Base-by-base conservation (phyloP, 2,329 filamentous ascomycete species). In the Harringtonia lauricola region DNA sequence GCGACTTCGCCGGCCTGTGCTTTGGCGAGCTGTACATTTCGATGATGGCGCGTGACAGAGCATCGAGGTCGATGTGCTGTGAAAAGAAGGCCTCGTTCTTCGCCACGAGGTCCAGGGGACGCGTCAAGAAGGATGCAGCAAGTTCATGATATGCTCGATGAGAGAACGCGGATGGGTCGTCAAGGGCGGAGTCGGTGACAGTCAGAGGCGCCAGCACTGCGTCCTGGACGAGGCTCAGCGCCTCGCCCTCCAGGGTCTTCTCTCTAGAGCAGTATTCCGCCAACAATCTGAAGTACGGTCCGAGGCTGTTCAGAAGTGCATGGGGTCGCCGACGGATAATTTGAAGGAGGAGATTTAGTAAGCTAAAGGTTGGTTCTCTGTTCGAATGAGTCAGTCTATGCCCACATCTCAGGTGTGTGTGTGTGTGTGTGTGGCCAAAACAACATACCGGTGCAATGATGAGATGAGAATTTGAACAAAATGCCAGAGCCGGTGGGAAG, bases 11-110 rank as follows among this genome's bases (percentile, higher is more conserved):
- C 2, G 52, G 47, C 1, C 46, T 39, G 12, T 55, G 46, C 7
- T 56, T 46, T 2, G 54, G 47, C 2, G 54, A 52, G 2, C 55
- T 50, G 38, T 67, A 64, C 2, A 56, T 54, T 13, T 58, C 50
- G 15, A 64, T 52, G 10, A 77, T 66, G 19, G 63, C 61, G 13
- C 56, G 53, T 1, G 68, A 67, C 2, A 79, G 57, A 2, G 52
- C 51, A 24, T 62, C 55, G 4, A 65, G 51, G 26, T 69, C 55
- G 26, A 77, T 53, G 18, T 51, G 45, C 3, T 54, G 47, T 8
- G 64, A 60, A 15, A 74, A 59, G 0, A 35, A 39, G 15, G 45
- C 45, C 6, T 66, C 57, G 15, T 66, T 62, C 13, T 55, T 49
- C 48, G 73, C 64, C 30, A 76, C 60, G 8, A 68, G 53, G 2